phyloP scores from a whole-genome alignment of 306 rosid genomes.

The Pyrus betulifolia region DNA sequence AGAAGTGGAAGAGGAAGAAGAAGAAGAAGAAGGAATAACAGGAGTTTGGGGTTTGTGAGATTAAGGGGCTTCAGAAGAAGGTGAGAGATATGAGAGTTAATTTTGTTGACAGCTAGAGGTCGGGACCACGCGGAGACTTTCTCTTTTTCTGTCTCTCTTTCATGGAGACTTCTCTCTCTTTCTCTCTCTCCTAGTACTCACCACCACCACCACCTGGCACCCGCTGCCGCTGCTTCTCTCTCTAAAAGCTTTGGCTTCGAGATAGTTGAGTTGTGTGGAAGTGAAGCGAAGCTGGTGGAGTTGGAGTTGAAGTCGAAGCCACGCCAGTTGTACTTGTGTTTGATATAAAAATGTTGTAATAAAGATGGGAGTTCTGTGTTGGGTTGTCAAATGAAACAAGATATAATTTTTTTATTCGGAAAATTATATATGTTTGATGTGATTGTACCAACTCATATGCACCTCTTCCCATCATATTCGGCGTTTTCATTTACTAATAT shows the following conservation, averaged over 20 bases:
- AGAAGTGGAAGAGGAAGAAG: not conserved
- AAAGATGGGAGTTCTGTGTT: not conserved
- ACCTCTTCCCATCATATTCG: too few relatives aligned
- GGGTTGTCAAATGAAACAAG: not conserved
- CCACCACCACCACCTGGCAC: not conserved
- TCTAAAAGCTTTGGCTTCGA: not conserved
- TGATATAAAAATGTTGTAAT: not conserved
- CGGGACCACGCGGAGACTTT: conserved; percentile 50
- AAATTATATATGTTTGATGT: too few relatives aligned
- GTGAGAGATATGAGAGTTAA: not conserved
- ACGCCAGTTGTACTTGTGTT: not conserved
- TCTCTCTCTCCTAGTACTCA: not conserved
- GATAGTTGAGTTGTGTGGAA: not conserved
- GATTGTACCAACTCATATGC: too few relatives aligned
- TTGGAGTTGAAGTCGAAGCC: not conserved
- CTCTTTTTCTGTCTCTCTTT: not conserved
- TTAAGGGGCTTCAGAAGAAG: too few relatives aligned
- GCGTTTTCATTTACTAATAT: too few relatives aligned
- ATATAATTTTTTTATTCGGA: too few relatives aligned
- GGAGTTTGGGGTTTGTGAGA: not conserved
- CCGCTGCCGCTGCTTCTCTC: not conserved
- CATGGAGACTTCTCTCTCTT: conserved; percentile 6
- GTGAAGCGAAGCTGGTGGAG: not conserved
- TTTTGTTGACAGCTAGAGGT: conserved; percentile 41
- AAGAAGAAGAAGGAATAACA: not conserved